Percentiles rank a stretch among this genome's conserved stretches.
These are phyloP conservation scores for Dicorynia guianensis DNA, from an alignment of 306 rosid species.

Conservation along the genomic window DNA sequence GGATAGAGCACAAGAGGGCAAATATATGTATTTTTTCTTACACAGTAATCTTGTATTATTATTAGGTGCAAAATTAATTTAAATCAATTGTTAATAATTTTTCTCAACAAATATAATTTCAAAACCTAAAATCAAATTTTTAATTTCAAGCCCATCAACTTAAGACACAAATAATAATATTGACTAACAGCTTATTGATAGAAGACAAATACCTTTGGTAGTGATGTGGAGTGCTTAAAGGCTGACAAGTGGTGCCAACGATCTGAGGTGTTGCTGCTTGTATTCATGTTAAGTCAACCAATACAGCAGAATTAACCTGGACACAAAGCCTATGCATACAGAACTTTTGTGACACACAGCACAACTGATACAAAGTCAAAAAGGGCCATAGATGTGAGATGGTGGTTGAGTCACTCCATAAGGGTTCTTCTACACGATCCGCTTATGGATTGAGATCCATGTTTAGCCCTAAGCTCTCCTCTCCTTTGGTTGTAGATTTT, in stretches of 20 bases:
- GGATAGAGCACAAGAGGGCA: neutral
- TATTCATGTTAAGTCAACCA: conserved; percentile 31
- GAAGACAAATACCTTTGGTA: neutral
- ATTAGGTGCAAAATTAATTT: too few relatives aligned
- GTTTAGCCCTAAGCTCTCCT: conserved; percentile 10
- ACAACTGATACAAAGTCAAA: conserved; percentile 43
- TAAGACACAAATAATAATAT: too few relatives aligned
- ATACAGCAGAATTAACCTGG: neutral
- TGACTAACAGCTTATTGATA: too few relatives aligned
- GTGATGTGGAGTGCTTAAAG: neutral
- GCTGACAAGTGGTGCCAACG: conserved; percentile 29
- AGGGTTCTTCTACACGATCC: conserved; percentile 15
- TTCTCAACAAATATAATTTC: too few relatives aligned
- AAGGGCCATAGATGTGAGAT: conserved; percentile 28
- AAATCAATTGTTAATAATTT: too few relatives aligned
- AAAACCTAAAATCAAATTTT: too few relatives aligned
- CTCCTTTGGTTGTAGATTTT: conserved; percentile 8
- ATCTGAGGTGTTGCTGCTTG: conserved; percentile 1
- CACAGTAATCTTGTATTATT: too few relatives aligned
- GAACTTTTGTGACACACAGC: conserved; percentile 22
- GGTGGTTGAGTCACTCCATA: conserved; percentile 43
- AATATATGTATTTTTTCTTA: too few relatives aligned
- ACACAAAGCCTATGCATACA: neutral
- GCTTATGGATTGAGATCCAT: conserved; percentile 1
- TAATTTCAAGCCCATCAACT: too few relatives aligned